These are phyloP conservation scores for Blechomonas ayalai DNA, from an alignment of 208 protist genomes.

Conservation along the genomic window DNA sequence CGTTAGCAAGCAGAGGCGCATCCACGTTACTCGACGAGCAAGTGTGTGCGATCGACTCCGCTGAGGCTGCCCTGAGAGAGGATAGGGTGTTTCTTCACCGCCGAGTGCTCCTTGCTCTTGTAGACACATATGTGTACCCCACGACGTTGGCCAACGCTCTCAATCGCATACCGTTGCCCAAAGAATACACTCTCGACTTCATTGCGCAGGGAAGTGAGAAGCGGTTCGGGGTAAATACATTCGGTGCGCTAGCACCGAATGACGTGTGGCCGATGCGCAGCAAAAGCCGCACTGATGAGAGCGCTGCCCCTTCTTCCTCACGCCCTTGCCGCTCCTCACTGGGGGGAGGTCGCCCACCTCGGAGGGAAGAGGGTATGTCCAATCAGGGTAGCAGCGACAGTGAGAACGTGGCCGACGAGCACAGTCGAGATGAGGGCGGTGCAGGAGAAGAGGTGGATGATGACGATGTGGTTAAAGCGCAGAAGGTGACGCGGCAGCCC, in stretches of 20 bases:
- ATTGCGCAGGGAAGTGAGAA: constrained; percentile 5
- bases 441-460: too few relatives aligned
- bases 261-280: background rate
- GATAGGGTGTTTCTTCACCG: constrained; percentile 5
- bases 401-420: too few relatives aligned
- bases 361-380: too few relatives aligned
- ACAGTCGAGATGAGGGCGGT: too few relatives aligned
- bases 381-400: too few relatives aligned
- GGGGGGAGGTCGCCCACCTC: too few relatives aligned
- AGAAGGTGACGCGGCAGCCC: too few relatives aligned
- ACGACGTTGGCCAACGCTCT: constrained; percentile 14
- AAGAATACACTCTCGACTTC: constrained; percentile 10
- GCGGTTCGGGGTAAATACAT: background rate
- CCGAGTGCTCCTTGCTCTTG: constrained; percentile 36
- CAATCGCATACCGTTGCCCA: too few relatives aligned
- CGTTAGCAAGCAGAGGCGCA: background rate
- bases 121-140: constrained; percentile 50
- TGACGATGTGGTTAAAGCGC: too few relatives aligned
- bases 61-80: background rate
- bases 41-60: background rate
- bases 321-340: too few relatives aligned
- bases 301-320: background rate
- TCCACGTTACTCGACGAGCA: background rate
- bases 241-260: background rate
- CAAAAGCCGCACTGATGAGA: background rate